phyloP scores from a whole-genome alignment of 495 filamentous ascomycete genomes.

The Penicilliopsis zonata region DNA sequence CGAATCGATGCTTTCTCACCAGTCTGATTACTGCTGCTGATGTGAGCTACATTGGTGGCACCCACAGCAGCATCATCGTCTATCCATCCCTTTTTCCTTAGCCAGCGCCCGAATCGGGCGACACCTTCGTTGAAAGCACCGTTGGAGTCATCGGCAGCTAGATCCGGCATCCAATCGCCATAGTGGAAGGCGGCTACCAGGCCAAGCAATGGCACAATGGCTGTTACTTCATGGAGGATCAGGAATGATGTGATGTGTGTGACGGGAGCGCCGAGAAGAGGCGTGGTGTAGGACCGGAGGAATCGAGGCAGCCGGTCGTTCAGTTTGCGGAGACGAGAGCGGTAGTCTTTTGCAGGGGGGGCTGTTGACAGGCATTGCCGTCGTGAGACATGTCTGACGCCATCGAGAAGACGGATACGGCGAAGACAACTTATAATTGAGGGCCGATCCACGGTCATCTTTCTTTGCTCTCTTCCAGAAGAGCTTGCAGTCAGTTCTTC shows the following conservation, averaged over 20 bases:
- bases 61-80: conserved; percentile 28
- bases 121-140: conserved; percentile 37
- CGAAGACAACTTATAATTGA: too few relatives aligned
- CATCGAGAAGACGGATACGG: too few relatives aligned
- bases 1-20: too few relatives aligned
- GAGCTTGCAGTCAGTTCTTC: too few relatives aligned
- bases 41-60: conserved; percentile 15
- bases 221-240: conserved; percentile 84
- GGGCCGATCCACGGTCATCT: too few relatives aligned
- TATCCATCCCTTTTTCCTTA: conserved; percentile 51
- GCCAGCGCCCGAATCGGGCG: conserved; percentile 44
- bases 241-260: conserved; percentile 81
- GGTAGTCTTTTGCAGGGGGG: conserved; percentile 18
- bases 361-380: too few relatives aligned
- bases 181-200: conserved; percentile 71
- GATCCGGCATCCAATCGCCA: conserved; percentile 47
- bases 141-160: conserved; percentile 36
- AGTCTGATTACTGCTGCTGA: conserved; percentile 8
- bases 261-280: conserved; percentile 61
- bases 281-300: conserved; percentile 52
- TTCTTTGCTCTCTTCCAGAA: too few relatives aligned
- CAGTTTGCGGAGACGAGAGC: conserved; percentile 43
- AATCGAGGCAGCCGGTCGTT: conserved; percentile 45
- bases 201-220: conserved; percentile 64
- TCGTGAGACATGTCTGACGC: too few relatives aligned